Evolutionary conservation across 805 yeast species (phyloP).

Genomic region (Sungouiozyma ichnusensis): DNA sequence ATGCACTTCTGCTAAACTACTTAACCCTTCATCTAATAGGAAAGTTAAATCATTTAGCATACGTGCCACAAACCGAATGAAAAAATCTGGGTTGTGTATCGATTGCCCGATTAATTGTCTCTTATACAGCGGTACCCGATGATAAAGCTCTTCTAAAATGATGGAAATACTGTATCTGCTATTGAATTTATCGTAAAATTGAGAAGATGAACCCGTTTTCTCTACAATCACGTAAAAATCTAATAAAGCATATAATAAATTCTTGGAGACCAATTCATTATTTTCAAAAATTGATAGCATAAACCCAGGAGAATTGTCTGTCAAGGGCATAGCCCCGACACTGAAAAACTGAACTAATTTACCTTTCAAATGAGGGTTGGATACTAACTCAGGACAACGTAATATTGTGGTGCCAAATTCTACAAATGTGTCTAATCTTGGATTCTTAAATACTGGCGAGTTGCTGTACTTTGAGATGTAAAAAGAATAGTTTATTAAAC

Average conservation of each 20-base stretch:
- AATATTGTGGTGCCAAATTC: slow-evolving; percentile 66
- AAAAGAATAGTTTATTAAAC: slow-evolving; percentile 61
- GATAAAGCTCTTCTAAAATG: slow-evolving; percentile 75
- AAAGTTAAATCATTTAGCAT: slow-evolving; percentile 92
- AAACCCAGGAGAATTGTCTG: slow-evolving; percentile 58
- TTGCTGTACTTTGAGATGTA: slow-evolving; percentile 46
- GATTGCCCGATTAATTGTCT: slow-evolving; percentile 61
- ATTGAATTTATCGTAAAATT: slow-evolving; percentile 92
- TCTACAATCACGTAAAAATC: slow-evolving; percentile 92
- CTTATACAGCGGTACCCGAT: slow-evolving; percentile 51
- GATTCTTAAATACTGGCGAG: slow-evolving; percentile 46
- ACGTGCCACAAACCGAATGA: slow-evolving; percentile 85
- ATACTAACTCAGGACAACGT: slow-evolving; percentile 74
- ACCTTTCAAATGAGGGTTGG: slow-evolving; percentile 90
- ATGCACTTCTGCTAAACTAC: slow-evolving; percentile 70
- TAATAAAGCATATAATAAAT: slow-evolving; percentile 71
- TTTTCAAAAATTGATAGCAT: slow-evolving; percentile 56
- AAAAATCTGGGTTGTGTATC: slow-evolving; percentile 62
- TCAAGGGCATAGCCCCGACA: slow-evolving; percentile 53
- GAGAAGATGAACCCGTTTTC: slow-evolving; percentile 89
- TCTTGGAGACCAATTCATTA: slow-evolving; percentile 49
- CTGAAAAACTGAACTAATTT: slow-evolving; percentile 72
- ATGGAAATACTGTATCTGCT: slow-evolving; percentile 77
- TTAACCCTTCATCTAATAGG: slow-evolving; percentile 80
- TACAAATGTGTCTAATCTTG: slow-evolving; percentile 46